Conservation (phyloP, 164 flowering plant genomes). For the Dillenia suffruticosa region DNA sequence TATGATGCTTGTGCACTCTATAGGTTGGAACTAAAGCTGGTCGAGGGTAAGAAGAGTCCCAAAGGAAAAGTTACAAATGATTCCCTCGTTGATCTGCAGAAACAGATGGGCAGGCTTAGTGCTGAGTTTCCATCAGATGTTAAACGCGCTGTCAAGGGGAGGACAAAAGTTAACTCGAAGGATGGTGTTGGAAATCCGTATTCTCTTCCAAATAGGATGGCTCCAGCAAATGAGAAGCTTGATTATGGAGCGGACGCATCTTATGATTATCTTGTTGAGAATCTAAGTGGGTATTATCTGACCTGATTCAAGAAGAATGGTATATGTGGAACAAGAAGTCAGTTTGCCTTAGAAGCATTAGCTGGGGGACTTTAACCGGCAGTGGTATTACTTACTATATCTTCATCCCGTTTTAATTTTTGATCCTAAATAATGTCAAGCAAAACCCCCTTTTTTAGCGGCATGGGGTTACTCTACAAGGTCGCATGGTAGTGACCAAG, state of each 20-base stretch:
- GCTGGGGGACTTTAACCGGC: slow-evolving; percentile 14
- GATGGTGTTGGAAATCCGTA: slow-evolving; percentile 17
- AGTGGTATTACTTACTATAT: slow-evolving; percentile 5
- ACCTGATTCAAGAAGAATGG: slow-evolving; percentile 18
- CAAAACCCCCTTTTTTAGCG: slow-evolving; percentile 14
- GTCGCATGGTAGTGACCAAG: slow-evolving; percentile 13
- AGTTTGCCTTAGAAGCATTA: neutral
- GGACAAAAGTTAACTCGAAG: slow-evolving; percentile 38
- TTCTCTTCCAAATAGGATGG: slow-evolving; percentile 25
- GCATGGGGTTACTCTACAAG: slow-evolving; percentile 19
- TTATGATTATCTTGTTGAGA: slow-evolving; percentile 52
- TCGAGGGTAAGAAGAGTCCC: slow-evolving; percentile 75
- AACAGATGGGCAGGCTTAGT: slow-evolving; percentile 87
- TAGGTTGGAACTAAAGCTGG: slow-evolving; percentile 82
- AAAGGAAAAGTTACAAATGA: slow-evolving; percentile 68
- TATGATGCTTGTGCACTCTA: slow-evolving; percentile 88
- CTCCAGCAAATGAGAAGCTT: slow-evolving; percentile 31
- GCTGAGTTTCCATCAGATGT: slow-evolving; percentile 73
- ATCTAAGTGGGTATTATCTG: slow-evolving; percentile 40
- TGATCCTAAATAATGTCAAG: slow-evolving; percentile 17
- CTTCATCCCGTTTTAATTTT: slow-evolving; percentile 9
- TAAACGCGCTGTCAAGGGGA: slow-evolving; percentile 57
- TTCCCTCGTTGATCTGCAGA: slow-evolving; percentile 85
- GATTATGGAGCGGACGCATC: slow-evolving; percentile 38
- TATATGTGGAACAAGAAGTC: slow-evolving; percentile 2